Conservation (phyloP, 805 yeast species). For the Ogataea nonfermentans region DNA sequence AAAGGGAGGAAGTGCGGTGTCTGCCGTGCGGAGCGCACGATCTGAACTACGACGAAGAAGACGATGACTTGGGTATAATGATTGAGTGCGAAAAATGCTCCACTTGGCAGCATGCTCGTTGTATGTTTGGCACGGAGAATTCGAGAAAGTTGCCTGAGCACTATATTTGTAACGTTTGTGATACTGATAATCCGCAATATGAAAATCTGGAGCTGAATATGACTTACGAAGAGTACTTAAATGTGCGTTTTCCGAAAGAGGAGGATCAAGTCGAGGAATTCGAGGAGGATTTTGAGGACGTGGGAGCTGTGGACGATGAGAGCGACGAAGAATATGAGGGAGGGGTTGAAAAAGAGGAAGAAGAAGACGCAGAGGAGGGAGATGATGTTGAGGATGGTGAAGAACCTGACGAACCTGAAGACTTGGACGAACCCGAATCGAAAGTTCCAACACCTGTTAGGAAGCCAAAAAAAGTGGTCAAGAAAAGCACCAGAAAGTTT, state of each 20-base stretch:
- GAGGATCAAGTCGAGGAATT: slow-evolving; percentile 19
- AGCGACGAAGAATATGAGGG: slow-evolving; percentile 17
- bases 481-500: slow-evolving; percentile 14
- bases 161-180: slow-evolving; percentile 58
- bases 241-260: slow-evolving; percentile 18
- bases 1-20: slow-evolving; percentile 53
- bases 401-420: slow-evolving; percentile 14
- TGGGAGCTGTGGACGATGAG: slow-evolving; percentile 16
- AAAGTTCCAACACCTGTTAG: slow-evolving; percentile 5
- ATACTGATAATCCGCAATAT: slow-evolving; percentile 35
- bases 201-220: slow-evolving; percentile 33
- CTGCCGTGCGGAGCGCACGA: slow-evolving; percentile 60
- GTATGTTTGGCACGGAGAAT: slow-evolving; percentile 51
- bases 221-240: slow-evolving; percentile 31
- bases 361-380: slow-evolving; percentile 9
- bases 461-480: slow-evolving; percentile 5
- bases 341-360: slow-evolving; percentile 11
- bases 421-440: slow-evolving; percentile 9
- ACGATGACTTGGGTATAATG: slow-evolving; percentile 55
- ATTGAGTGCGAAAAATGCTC: slow-evolving; percentile 63
- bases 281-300: slow-evolving; percentile 19
- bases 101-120: slow-evolving; percentile 70
- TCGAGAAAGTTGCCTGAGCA: slow-evolving; percentile 41
- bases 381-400: slow-evolving; percentile 16
- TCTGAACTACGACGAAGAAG: slow-evolving; percentile 55